phyloP scores from a whole-genome alignment of 805 yeast genomes.

The Novakomyces olei region DNA sequence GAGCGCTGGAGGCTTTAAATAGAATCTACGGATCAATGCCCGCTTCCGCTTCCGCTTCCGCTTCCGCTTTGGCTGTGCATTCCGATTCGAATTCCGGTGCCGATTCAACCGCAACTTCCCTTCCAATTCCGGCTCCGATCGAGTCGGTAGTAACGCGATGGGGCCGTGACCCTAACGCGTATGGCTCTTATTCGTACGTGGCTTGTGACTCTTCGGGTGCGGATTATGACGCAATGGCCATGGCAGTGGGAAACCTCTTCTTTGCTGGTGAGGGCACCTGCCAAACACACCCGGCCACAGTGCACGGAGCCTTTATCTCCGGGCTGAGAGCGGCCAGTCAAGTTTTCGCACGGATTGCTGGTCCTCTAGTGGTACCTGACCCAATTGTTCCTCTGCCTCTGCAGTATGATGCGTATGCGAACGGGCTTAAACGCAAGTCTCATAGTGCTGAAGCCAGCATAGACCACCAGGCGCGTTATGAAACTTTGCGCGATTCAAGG shows the following conservation, averaged over 20 bases:
- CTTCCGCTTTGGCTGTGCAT: background rate
- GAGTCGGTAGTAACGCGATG: constrained; percentile 38
- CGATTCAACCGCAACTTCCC: constrained; percentile 20
- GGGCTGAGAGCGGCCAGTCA: constrained; percentile 23
- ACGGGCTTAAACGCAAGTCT: no score
- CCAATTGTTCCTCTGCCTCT: no score
- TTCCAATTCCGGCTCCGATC: constrained; percentile 17
- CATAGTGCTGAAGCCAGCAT: no score
- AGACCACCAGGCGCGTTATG: no score
- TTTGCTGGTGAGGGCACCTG: constrained; percentile 26
- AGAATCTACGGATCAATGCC: constrained; percentile 11
- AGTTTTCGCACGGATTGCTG: constrained; percentile 19
- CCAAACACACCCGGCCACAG: constrained; percentile 21
- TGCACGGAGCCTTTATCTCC: constrained; percentile 23
- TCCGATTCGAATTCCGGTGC: constrained; percentile 17
- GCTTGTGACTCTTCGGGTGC: constrained; percentile 22
- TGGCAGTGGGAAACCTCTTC: constrained; percentile 18
- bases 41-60: background rate
- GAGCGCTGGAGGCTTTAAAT: constrained; percentile 15
- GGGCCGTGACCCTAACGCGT: constrained; percentile 56
- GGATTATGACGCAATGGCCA: constrained; percentile 20
- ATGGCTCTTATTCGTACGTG: constrained; percentile 49
- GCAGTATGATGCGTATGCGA: no score
- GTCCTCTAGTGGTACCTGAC: constrained; percentile 19
- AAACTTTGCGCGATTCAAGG: constrained; percentile 6